Base-by-base conservation (phyloP, 371 early-diverging fungal species). In the Actinomortierella ambigua region DNA sequence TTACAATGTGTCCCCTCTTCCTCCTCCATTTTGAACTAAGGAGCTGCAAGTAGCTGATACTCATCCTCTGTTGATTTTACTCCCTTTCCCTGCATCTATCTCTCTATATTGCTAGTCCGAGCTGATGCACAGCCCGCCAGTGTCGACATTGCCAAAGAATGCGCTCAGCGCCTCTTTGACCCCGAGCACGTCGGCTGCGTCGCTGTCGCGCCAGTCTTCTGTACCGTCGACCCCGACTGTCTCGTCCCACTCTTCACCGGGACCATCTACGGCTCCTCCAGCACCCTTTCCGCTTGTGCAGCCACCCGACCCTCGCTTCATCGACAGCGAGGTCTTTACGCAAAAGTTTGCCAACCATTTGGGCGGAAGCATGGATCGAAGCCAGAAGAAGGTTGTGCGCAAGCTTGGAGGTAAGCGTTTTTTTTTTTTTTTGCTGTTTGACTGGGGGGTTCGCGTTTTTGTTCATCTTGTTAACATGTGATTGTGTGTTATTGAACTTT, bases 271-370 rank as follows among this genome's bases (percentile, higher is more conserved):
- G 6, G 48, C 27, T 46, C 14, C 46, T 28, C 20, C 68, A 23
- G 57, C 52, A 48, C 47, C 63, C 15, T 40, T 57, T 52, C 50
- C 8, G 13, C 68, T 3, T 69, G 70, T 27, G 49, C 66, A 55
- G 46, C 57, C 55, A 51, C 88, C 91, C 0, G 90, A 93, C 70
- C 82, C 85, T 23, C 75, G 81, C 26, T 91, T 91, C 76, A 84
- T 90, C 64, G 90, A 90, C 57, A 83, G 83, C 29, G 92, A 93
- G 64, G 65, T 69, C 28, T 85, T 85, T 58, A 88, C 91, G 7
- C 82, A 83, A 70, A 85, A 87, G 58, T 85, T 86, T 44, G 70
- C 86, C 26, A 63, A 82, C 49, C 82, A 90, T 52, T 85, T 93
- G 14, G 77, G 79, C 4, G 77, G 79, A 20, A 69, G 75, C 22